Evolutionary conservation across 2,329 filamentous ascomycete genomes (phyloP).

Genomic region (Rugonectria rugulosa): DNA sequence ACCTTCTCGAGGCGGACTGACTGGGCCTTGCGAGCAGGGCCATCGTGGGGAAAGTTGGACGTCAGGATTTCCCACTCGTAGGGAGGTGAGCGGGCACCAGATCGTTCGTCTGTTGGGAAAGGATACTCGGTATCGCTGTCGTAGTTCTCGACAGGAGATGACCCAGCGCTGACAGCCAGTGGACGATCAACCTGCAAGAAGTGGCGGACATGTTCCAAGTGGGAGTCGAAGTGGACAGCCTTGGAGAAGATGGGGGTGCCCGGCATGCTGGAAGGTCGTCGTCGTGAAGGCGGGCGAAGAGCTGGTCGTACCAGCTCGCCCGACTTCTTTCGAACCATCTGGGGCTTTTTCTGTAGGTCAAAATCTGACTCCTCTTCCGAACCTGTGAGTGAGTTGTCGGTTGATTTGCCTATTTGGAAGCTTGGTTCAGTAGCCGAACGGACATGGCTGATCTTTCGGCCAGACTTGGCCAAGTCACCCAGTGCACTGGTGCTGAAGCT

Average conservation of each 20-base stretch:
- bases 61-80: slow-evolving; percentile 90
- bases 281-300: slow-evolving; percentile 78
- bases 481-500: slow-evolving; percentile 58
- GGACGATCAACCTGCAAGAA: slow-evolving; percentile 94
- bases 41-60: slow-evolving; percentile 76
- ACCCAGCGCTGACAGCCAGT: slow-evolving; percentile 93
- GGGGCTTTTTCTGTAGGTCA: slow-evolving; percentile 73
- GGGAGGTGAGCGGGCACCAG: slow-evolving; percentile 53
- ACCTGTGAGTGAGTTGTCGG: slow-evolving; percentile 57
- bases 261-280: slow-evolving; percentile 94
- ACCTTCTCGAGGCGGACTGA: slow-evolving; percentile 86
- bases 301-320: slow-evolving; percentile 95
- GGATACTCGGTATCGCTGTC: slow-evolving; percentile 91
- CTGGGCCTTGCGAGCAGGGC: slow-evolving; percentile 62
- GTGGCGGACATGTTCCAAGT: slow-evolving; percentile 94
- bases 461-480: slow-evolving; percentile 49
- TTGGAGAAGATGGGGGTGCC: slow-evolving; percentile 96
- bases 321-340: slow-evolving; percentile 97
- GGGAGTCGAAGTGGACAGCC: slow-evolving; percentile 97
- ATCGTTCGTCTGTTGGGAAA: slow-evolving; percentile 64
- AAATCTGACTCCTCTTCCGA: slow-evolving; percentile 72
- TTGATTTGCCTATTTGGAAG: slow-evolving; percentile 54
- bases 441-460: slow-evolving; percentile 56
- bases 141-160: slow-evolving; percentile 88
- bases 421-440: slow-evolving; percentile 65